Evolutionary conservation across 495 filamentous ascomycete species (phyloP), one percentile per base, ranked within the genome.

Genomic region (Penicillium lagena): DNA sequence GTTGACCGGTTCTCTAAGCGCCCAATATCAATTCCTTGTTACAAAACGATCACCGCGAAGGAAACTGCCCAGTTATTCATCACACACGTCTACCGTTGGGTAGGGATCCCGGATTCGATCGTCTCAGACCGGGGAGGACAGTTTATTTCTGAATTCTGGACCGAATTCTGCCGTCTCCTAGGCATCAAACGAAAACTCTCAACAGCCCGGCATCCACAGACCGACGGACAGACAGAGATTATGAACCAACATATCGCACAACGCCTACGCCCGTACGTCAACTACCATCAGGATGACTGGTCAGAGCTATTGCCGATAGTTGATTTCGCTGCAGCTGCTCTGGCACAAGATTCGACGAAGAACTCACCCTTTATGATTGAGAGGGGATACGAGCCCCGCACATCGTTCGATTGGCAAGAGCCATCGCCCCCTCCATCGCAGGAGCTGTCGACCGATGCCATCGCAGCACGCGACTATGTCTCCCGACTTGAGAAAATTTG

Each of bases 51-150:
- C 12, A 9, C n/a, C 2, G 29, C 36, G n/a, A 39, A 40, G 27
- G 38, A 17, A 4, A 40, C 15, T 3, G 39, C 38, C 2, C 12
- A 12, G 4, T n/a, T 41, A 17, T 47, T 41, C 32, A 9, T 41
- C 4, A 12, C 22, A 6, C 7, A 47, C 9, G 38, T 47, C n/a
- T 36, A 36, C 4, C 27, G 31, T 1, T 37, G 9, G 7, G 5
- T 12, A 12, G 47, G 59, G 3, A 12, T 50, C 3, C 57, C 45
- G 1, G 41, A 44, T 1, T 33, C 40, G 4, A 50, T 54, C 5
- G 45, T 58, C 3, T 54, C 47, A 7, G 50, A 63, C 39, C 40
- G 50, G 10, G 59, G 53, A 12, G n/a, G 29, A 4, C 37, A 51
- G 32, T 62, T 59, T 35, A 31, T 46, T 2, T 35, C 14, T 7